Percentiles rank a stretch among this genome's conserved stretches.
Conservation (phyloP, 2,329 filamentous ascomycete genomes). For the Aspergillus carbonarius region DNA sequence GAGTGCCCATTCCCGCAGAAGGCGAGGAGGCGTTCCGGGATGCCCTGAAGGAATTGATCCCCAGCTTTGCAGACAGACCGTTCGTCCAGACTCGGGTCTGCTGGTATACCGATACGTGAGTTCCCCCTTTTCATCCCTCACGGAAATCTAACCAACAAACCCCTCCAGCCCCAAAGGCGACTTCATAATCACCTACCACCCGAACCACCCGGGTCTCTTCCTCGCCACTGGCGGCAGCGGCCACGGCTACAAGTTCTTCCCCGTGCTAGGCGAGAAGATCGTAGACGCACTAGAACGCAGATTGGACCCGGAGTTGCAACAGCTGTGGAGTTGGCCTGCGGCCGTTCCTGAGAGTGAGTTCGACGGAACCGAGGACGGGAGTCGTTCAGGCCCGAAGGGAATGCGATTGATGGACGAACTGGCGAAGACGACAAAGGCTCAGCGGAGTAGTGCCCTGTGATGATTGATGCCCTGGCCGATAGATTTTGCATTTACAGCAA, state of each 20-base stretch:
- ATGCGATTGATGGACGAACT: conserved; percentile 40
- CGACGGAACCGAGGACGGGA: conserved; percentile 39
- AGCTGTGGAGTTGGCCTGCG: conserved; percentile 46
- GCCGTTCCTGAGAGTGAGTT: conserved; percentile 22
- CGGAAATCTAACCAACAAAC: too few relatives aligned
- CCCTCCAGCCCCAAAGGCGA: conserved; percentile 57
- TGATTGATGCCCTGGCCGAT: too few relatives aligned
- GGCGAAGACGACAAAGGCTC: conserved; percentile 31
- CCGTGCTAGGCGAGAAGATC: conserved; percentile 54
- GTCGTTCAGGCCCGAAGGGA: conserved; percentile 36
- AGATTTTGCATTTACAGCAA: too few relatives aligned
- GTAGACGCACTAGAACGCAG: conserved; percentile 47
- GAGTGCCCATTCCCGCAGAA: conserved; percentile 49
- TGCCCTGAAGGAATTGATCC: conserved; percentile 62
- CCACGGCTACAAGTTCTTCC: conserved; percentile 57
- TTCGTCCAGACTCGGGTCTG: conserved; percentile 66
- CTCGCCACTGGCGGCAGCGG: conserved; percentile 54
- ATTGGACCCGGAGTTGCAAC: conserved; percentile 41
- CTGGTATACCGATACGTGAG: conserved; percentile 72
- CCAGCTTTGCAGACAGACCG: conserved; percentile 58
- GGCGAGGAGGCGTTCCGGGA: conserved; percentile 61
- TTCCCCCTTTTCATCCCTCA: background rate
- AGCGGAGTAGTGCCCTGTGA: conserved; percentile 25
- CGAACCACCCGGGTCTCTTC: conserved; percentile 52
- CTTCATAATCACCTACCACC: conserved; percentile 70